Conservation (phyloP, 345 rosid species). For the Ceriops tagal region DNA sequence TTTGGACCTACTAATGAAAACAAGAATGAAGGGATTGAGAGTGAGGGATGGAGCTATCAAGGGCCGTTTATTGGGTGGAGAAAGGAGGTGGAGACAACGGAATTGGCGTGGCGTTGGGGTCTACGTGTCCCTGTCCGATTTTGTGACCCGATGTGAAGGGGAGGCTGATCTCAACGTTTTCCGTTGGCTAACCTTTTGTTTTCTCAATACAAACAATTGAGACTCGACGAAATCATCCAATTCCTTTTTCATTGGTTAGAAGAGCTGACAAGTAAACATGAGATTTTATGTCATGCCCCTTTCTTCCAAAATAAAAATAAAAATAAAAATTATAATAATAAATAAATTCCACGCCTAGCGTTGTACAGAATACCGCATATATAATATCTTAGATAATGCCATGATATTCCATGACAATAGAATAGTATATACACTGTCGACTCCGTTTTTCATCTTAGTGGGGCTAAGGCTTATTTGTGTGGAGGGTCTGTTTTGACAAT, state of each 20-base stretch:
- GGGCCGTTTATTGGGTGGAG: slow-evolving; percentile 2
- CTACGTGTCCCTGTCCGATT: slow-evolving; percentile 32
- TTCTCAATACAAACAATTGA: neutral
- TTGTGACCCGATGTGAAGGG: slow-evolving; percentile 7
- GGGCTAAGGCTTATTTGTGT: no score
- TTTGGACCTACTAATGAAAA: neutral
- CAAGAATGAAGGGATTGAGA: neutral
- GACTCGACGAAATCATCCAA: neutral
- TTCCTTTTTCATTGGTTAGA: neutral
- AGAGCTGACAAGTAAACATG: neutral
- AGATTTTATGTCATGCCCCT: neutral
- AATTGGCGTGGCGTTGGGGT: slow-evolving; percentile 42
- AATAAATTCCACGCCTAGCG: neutral
- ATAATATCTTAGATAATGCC: neutral
- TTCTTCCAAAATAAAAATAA: no score
- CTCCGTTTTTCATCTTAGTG: neutral
- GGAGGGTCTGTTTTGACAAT: no score
- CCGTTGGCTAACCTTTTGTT: neutral
- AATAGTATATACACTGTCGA: neutral
- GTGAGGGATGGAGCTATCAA: neutral
- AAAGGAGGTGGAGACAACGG: slow-evolving; percentile 24
- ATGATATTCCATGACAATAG: neutral
- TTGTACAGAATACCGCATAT: neutral
- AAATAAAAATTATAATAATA: no score
- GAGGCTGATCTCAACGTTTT: slow-evolving; percentile 11